phyloP scores from a whole-genome alignment of 192 early-diverging fungal genomes.

The Borealophlyctis nickersoniae region DNA sequence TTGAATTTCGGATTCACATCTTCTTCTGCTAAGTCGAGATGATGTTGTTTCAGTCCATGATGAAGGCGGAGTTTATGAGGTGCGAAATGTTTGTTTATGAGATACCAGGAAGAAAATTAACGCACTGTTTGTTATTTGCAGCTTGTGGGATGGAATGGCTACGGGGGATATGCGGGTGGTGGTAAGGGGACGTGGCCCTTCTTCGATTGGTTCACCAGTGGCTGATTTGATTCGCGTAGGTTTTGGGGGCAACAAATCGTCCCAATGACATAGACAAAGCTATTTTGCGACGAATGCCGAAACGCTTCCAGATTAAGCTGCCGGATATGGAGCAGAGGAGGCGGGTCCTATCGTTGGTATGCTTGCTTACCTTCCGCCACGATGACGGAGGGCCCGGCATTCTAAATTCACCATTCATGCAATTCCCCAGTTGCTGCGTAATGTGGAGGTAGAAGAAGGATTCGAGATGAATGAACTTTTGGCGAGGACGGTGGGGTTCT shows the following conservation, averaged over 20 bases:
- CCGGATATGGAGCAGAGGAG: constrained; percentile 81
- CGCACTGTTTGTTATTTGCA: constrained; percentile 18
- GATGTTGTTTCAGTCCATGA: too few relatives aligned
- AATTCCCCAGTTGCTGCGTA: constrained; percentile 67
- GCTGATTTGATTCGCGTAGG: too few relatives aligned
- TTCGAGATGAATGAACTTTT: constrained; percentile 67
- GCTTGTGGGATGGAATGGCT: constrained; percentile 95
- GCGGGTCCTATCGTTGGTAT: constrained; percentile 68
- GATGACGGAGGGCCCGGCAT: too few relatives aligned
- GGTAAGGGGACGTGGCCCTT: too few relatives aligned
- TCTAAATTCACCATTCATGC: constrained; percentile 13
- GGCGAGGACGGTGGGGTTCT: constrained; percentile 71
- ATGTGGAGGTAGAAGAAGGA: constrained; percentile 58
- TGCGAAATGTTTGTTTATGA: constrained; percentile 1
- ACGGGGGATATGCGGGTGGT: constrained; percentile 56
- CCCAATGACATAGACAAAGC: constrained; percentile 98
- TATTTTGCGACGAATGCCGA: constrained; percentile 96
- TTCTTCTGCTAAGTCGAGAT: too few relatives aligned
- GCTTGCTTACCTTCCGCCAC: too few relatives aligned
- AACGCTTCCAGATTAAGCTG: constrained; percentile 81
- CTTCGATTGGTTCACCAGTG: too few relatives aligned
- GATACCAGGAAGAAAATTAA: not conserved
- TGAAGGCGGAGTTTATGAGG: constrained; percentile 99
- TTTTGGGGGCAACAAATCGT: constrained; percentile 94
- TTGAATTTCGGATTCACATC: too few relatives aligned